phyloP scores from a whole-genome alignment of 2,329 filamentous ascomycete species.

The Teratosphaeria zuluensis region DNA sequence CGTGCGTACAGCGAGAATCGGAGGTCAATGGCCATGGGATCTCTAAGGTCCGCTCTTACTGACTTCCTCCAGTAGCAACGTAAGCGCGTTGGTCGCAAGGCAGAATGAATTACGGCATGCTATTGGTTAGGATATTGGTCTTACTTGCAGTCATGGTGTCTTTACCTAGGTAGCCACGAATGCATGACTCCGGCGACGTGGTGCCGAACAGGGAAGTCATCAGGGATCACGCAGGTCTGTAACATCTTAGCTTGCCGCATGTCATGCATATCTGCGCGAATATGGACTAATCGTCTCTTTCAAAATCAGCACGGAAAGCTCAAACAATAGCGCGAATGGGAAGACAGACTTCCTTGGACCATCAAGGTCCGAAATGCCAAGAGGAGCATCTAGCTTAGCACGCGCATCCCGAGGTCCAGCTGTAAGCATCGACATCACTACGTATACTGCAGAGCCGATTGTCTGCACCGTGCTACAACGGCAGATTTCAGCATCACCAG shows the following conservation, averaged over 20 bases:
- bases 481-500: neutral
- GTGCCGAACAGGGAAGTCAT: neutral
- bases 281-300: neutral
- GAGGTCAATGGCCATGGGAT: neutral
- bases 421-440: neutral
- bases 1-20: neutral
- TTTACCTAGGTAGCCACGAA: neutral
- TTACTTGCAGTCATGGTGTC: neutral
- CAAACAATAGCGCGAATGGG: neutral
- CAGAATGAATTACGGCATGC: no score
- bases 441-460: neutral
- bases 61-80: no score
- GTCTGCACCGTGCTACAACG: no score
- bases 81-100: no score
- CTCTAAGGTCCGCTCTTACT: no score
- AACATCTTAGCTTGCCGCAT: neutral
- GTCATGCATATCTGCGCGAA: neutral
- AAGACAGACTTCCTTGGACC: neutral
- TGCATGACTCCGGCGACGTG: neutral
- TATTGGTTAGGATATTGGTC: neutral
- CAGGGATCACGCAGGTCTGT: neutral
- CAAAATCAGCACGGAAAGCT: neutral
- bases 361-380: neutral
- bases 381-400: neutral
- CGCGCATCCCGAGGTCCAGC: neutral